Evolutionary conservation across 768 basidiomycete genomes (phyloP), one percentile per base, ranked within the genome.

Genomic region (Boletales sp.): DNA sequence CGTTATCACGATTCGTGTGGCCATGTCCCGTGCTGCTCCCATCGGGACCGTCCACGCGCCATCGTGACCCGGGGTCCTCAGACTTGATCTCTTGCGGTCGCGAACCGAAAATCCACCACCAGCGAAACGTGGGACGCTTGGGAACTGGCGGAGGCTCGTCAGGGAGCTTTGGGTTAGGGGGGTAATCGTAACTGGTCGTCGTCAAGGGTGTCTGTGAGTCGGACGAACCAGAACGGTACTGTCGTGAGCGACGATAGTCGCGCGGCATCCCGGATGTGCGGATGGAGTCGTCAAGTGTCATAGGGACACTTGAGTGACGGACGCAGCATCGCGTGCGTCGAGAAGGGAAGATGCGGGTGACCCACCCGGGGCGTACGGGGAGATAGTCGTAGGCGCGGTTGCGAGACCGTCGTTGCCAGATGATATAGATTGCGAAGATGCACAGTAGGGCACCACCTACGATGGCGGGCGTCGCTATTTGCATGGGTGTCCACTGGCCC

Each of bases 401-500:
- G 17, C 38, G 48, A 18, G 48, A 42, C 39, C 54, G 50, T 39
- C 58, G 62, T 59, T 54, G 44, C 59, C 62, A 68, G 32, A 65
- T 38, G 50, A 70, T 36, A 32, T 57, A 59, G 32, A 21, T 49
- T 15, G 33, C 46, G 32, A 67, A 61, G 30, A 61, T 7, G 1
- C 63, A 40, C 21, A 68, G 40, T 14, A 73, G 61, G 35, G 31
- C 58, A 5, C 61, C 57, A 28, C 68, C 73, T 10, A 71, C 66
- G 37, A 72, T 61, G 46, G 63, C 58, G 8, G 73, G 72, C 0
- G 61, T 38, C 10, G 61, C 65, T 41, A 73, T 70, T 44, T 74
- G 72, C 8, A 66, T 33, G 13, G 67, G 7, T 13, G 44, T 44
- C 69, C 69, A 71, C 15, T 32, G 17, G 14, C 25, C 34, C 3